These are phyloP conservation scores for Geranomyces michiganensis DNA, from an alignment of 192 early-diverging fungal genomes.

Conservation along the genomic window DNA sequence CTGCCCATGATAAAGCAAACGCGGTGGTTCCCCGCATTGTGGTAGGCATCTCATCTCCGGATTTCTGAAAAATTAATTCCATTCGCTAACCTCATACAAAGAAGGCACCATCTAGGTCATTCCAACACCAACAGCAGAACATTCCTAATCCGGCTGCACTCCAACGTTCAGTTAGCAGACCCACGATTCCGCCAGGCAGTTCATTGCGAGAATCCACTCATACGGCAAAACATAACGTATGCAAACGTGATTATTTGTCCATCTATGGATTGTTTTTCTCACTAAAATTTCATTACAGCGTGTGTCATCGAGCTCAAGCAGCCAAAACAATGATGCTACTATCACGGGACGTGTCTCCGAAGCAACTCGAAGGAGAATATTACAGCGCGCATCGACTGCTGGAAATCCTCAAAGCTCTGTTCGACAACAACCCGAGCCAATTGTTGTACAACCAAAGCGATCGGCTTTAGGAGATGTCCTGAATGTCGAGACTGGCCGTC, in stretches of 20 bases:
- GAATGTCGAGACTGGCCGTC: neutral
- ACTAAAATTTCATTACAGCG: neutral
- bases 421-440: neutral
- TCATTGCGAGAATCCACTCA: neutral
- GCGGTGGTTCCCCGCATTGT: too few relatives aligned
- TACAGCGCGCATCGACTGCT: neutral
- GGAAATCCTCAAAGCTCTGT: neutral
- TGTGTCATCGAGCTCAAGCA: neutral
- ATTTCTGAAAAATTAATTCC: too few relatives aligned
- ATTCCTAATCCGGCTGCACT: too few relatives aligned
- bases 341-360: slow-evolving; percentile 3
- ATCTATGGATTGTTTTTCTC: neutral
- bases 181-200: too few relatives aligned
- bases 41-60: too few relatives aligned
- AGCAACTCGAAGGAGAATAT: neutral
- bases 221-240: neutral
- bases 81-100: too few relatives aligned
- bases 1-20: too few relatives aligned
- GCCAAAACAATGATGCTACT: neutral
- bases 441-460: neutral
- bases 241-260: neutral
- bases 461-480: neutral
- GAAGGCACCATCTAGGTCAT: too few relatives aligned
- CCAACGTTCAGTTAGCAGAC: too few relatives aligned
- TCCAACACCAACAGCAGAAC: too few relatives aligned